These are phyloP conservation scores for Aureobasidium sp. DNA, from an alignment of 2,329 filamentous ascomycete species.

Conservation along the genomic window DNA sequence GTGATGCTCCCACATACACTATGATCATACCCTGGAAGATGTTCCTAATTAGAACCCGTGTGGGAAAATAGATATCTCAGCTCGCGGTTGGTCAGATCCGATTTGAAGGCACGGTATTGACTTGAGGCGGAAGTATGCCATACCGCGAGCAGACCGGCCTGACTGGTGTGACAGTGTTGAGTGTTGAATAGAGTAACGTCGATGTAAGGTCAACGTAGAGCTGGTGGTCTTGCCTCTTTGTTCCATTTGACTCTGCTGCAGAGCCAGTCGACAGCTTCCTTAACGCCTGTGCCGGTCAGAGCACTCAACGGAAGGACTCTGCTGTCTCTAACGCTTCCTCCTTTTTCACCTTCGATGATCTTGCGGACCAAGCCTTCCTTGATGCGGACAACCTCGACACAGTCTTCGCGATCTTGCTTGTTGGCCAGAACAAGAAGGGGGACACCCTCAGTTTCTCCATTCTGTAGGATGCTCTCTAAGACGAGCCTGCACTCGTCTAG, in stretches of 20 bases:
- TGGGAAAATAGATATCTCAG: background rate
- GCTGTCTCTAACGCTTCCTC: constrained; percentile 77
- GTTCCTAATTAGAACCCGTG: background rate
- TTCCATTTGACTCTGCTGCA: constrained; percentile 92
- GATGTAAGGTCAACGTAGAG: constrained; percentile 64
- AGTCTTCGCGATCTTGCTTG: constrained; percentile 96
- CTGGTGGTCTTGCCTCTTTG: constrained; percentile 82
- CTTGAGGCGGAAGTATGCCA: background rate
- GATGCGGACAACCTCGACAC: constrained; percentile 92
- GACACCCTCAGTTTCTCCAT: constrained; percentile 82
- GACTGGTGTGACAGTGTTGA: background rate
- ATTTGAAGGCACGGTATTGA: background rate
- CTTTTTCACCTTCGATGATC: constrained; percentile 92
- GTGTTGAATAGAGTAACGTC: background rate
- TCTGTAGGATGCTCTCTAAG: constrained; percentile 80
- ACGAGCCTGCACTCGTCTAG: constrained; percentile 85
- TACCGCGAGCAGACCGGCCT: too few species aligned
- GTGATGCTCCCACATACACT: background rate
- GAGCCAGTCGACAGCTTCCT: constrained; percentile 96
- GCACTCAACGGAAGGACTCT: constrained; percentile 86
- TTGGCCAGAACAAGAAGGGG: constrained; percentile 90
- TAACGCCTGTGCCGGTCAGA: constrained; percentile 74
- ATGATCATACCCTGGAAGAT: background rate
- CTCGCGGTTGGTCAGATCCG: background rate
- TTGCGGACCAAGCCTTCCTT: constrained; percentile 94